Evolutionary conservation across 1,139 yeast species (phyloP), one percentile per base, ranked within the genome.

Genomic region (Zygosaccharomyces pseudobailii): DNA sequence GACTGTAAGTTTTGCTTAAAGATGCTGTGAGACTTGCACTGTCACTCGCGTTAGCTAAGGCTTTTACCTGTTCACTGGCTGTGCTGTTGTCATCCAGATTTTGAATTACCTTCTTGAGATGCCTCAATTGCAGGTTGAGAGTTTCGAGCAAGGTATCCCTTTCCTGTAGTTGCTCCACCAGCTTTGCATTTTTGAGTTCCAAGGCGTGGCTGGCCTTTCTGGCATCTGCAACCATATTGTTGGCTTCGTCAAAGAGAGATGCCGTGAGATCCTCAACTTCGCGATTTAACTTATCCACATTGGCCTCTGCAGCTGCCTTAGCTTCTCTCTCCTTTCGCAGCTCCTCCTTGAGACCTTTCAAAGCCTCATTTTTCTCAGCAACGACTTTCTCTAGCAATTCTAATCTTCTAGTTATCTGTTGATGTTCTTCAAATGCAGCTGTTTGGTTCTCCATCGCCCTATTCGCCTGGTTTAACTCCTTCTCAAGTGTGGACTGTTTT

Each of bases 221-320:
- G 1, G 92, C 94, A 55, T 78, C 78, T 50, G 80, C 78, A 10
- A 87, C 95, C 86, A 84, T 85, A 42, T 75, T 74, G 61, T 86
- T 86, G 20, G 95, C 95, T 61, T 86, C 92, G 57, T 79, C 83
- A 63, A 87, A 87, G 37, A 87, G 68, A 2, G 88, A 79, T 2
- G 82, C 87, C 1, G 88, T 78, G 46, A 87, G 70, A 39, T 87
- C 95, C 62, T 85, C 92, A 25, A 87, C 84, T 62, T 87, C 95
- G 19, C 73, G 77, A 49, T 81, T 76, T 40, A 87, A 66, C 52
- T 77, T 75, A 42, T 73, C 71, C 42, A 79, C 82, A 54, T 84
- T 84, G 17, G 71, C 69, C 52, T 83, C 86, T 0, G 86, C 81
- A 3, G 66, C 73, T n/a, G 59, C 65, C 45, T 76, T 73, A 39